Evolutionary conservation across 176 grass and related monocot species (phyloP), one percentile per base, ranked within the genome.

Genomic region (Raddia distichophylla): DNA sequence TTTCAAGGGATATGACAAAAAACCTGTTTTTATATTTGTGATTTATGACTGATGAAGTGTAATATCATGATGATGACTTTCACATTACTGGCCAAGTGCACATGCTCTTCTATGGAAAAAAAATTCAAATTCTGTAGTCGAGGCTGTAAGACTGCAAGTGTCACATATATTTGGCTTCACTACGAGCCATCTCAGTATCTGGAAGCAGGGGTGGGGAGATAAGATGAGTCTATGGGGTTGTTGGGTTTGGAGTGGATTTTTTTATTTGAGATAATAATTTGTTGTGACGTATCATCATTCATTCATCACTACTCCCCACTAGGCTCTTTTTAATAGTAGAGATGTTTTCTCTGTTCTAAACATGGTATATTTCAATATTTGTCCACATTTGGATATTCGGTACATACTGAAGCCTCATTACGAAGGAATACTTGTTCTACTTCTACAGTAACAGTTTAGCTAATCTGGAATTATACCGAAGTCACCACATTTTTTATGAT

Each of bases 381-480:
- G 8, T 14, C 27, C 10, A 3, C 37, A 68, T 72, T 56, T 72
- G 18, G 34, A 64, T 22, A 49, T 64, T 44, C 44, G 37, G 64
- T n/a, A 50, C 48, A 46, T 60, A 6, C 78, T 73, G 14, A 67
- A 66, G 6, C 32, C 42, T 73, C 8, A 17, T 83, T 27, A 44
- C 14, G 56, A 85, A 76, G 45, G 14, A 51, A 50, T 45, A 4
- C 65, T 71, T 17, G 18, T 18, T 43, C 17, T 53, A 53, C 5
- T 75, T 10, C 43, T 40, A 48, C 34, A 15, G 3, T 73, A 6
- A 33, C 40, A 73, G 40, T 46, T 73, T 14, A 13, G 22, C 37
- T 4, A 82, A 48, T 15, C 18, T 85, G 34, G 22, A 71, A 8
- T 71, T 82, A 15, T 71, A 37, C 32, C 3, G 2, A 73, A 73